Evolutionary conservation across 345 rosid species (phyloP).

Genomic region (Corchorus capsularis): DNA sequence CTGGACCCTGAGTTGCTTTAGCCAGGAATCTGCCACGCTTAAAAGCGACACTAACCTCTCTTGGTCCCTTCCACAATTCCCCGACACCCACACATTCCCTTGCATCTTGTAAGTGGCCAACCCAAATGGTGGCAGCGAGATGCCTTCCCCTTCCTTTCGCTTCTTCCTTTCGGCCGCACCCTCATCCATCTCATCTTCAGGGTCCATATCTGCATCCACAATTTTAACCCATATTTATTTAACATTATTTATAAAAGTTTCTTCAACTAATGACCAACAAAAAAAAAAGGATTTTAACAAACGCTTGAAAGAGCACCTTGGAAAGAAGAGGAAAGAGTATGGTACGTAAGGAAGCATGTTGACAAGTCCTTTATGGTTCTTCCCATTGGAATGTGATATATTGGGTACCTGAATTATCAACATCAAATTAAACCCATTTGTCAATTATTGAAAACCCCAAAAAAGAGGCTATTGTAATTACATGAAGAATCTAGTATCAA

Average conservation of each 20-base stretch:
- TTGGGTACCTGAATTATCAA: constrained; percentile 69
- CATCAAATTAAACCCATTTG: not conserved
- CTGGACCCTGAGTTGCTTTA: constrained; percentile 91
- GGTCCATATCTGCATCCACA: constrained; percentile 59
- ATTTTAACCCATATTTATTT: too few species aligned
- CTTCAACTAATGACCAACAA: not conserved
- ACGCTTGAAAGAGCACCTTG: constrained; percentile 55
- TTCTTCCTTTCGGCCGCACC: constrained; percentile 37
- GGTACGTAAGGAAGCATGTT: constrained; percentile 93
- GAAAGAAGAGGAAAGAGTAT: constrained; percentile 93
- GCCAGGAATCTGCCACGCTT: constrained; percentile 99
- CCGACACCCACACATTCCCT: constrained; percentile 89
- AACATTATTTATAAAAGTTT: too few species aligned
- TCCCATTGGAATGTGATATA: constrained; percentile 99
- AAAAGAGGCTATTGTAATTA: not conserved
- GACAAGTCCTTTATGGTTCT: constrained; percentile 97
- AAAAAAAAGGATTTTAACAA: not conserved
- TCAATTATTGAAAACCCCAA: not conserved
- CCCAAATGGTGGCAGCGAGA: constrained; percentile 82
- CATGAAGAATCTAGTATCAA: not conserved
- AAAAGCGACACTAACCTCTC: constrained; percentile 75
- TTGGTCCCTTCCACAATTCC: constrained; percentile 75
- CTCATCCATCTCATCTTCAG: constrained; percentile 56
- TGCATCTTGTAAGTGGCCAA: constrained; percentile 99
- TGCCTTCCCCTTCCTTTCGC: constrained; percentile 65